Base-by-base conservation (phyloP, 192 early-diverging fungal species). In the Coemansia sp. region DNA sequence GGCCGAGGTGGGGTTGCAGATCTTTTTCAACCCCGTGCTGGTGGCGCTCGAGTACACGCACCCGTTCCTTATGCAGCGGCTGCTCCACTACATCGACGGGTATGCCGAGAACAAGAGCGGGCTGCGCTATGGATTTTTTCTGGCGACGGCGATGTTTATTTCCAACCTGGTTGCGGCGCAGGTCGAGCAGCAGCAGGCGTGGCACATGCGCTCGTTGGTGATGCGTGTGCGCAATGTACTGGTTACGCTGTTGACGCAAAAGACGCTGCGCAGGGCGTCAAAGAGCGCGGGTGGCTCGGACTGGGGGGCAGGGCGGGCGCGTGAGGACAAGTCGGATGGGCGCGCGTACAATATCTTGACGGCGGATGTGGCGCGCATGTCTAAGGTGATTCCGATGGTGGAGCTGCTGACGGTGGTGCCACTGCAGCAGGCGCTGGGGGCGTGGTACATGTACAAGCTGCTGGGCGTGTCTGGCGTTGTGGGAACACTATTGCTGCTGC, bases 401-500 rank as follows among this genome's bases (percentile, higher is more conserved):
- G 72, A 74, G 30, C 76, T 75, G 14, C 50, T 77, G 8, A 79
- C 82, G 27, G 53, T 62, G 18, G 79, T 68, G 42, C 87, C 87
- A 3, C 37, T 79, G 10, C 82, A 85, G 53, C 76, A 83, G 33
- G 11, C 80, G n/a, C 66, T 90, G 23, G 85, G 83, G 13, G 72
- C 89, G 17, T 60, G 63, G 51, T 80, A 79, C 34, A 78, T 97
- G 54, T 87, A 90, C 46, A 53, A 53, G 44, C 67, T 97, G 23
- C 67, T 97, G 20, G 94, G 94, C 5, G 57, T 80, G 29, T 78
- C 90, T 3, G 90, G 89, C 2, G 23, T 94, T 4, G 79, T 84
- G 18, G 92, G 90, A n/a, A 75, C 93, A 1, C 54, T 67, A 1
- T 70, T 84, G 26, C 81, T 94, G 55, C 38, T 87, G 5, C 13